Percentiles rank a stretch among this genome's conserved stretches.
Evolutionary conservation across 1,284 basidiomycete genomes (phyloP).

Genomic region (Cutaneotrichosporon sp.): DNA sequence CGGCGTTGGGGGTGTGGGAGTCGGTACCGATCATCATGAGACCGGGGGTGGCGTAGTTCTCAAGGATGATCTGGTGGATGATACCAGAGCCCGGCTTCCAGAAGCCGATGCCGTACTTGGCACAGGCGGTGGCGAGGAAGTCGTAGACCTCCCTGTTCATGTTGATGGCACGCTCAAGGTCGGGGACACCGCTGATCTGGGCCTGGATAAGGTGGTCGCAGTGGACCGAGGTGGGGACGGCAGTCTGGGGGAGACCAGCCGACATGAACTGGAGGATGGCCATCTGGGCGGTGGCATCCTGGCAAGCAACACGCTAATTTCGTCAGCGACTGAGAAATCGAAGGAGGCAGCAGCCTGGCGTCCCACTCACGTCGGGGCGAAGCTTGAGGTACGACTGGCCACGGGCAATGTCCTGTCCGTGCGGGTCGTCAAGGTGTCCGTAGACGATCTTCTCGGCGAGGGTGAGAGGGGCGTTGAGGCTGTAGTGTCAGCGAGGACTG

Average conservation of each 20-base stretch:
- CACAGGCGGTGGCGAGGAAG: conserved; percentile 95
- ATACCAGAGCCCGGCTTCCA: conserved; percentile 99
- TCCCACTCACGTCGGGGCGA: conserved; percentile 70
- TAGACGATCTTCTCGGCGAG: conserved; percentile 98
- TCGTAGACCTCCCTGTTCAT: conserved; percentile 99
- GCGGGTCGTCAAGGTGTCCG: conserved; percentile 92
- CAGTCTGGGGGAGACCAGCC: conserved; percentile 93
- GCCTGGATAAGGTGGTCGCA: conserved; percentile 99
- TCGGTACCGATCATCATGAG: conserved; percentile 99
- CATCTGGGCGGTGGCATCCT: conserved; percentile 99
- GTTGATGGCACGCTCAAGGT: conserved; percentile 84
- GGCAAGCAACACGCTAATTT: conserved; percentile 90
- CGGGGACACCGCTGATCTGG: conserved; percentile 86
- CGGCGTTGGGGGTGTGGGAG: conserved; percentile 98
- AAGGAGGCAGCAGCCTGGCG: too few relatives aligned
- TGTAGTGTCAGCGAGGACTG: conserved; percentile 45
- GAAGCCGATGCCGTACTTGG: conserved; percentile 98
- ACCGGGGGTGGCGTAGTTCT: conserved; percentile 99
- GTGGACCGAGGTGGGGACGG: conserved; percentile 96
- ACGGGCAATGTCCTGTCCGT: conserved; percentile 78
- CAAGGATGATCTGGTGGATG: conserved; percentile 94
- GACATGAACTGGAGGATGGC: conserved; percentile 99
- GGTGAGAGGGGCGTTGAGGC: conserved; percentile 87
- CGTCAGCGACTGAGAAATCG: conserved; percentile 9
- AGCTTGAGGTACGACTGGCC: conserved; percentile 93